Conservation (phyloP, 2,329 filamentous ascomycete species). For the Claviceps sp. region DNA sequence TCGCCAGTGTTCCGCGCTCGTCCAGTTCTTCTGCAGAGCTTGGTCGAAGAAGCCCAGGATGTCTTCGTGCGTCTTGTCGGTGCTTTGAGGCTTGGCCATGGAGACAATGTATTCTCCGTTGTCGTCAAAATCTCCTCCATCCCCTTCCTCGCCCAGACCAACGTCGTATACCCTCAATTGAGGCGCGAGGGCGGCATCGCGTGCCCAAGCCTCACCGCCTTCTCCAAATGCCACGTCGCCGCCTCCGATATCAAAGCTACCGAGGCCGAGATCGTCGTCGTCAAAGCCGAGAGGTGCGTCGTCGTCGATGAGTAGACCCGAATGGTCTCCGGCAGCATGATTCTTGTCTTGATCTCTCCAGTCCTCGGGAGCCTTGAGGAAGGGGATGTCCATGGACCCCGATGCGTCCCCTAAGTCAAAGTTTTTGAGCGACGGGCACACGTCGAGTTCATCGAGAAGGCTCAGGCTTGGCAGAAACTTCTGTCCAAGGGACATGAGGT, state of each 20-base stretch:
- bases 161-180: slow-evolving; percentile 70
- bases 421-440: slow-evolving; percentile 87
- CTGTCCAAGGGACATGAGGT: slow-evolving; percentile 58
- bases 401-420: slow-evolving; percentile 84
- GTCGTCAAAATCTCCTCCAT: slow-evolving; percentile 28
- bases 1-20: slow-evolving; percentile 95
- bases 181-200: slow-evolving; percentile 73
- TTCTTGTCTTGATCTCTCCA: slow-evolving; percentile 61
- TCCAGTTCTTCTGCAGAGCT: slow-evolving; percentile 93
- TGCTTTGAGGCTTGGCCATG: slow-evolving; percentile 52
- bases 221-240: slow-evolving; percentile 86
- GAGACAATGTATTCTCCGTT: slow-evolving; percentile 66
- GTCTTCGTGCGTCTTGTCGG: slow-evolving; percentile 69
- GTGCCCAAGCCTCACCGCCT: slow-evolving; percentile 90
- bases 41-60: slow-evolving; percentile 98
- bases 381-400: slow-evolving; percentile 77
- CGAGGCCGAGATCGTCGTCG: slow-evolving; percentile 56
- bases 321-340: slow-evolving; percentile 49
- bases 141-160: slow-evolving; percentile 37
- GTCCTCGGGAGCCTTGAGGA: slow-evolving; percentile 78
- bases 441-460: slow-evolving; percentile 69
- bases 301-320: slow-evolving; percentile 74
- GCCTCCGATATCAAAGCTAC: slow-evolving; percentile 54
- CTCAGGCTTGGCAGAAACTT: slow-evolving; percentile 79
- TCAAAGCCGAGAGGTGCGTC: slow-evolving; percentile 69